Conservation (phyloP, 108 stramenopile species). For the Parietichytrium sp. region DNA sequence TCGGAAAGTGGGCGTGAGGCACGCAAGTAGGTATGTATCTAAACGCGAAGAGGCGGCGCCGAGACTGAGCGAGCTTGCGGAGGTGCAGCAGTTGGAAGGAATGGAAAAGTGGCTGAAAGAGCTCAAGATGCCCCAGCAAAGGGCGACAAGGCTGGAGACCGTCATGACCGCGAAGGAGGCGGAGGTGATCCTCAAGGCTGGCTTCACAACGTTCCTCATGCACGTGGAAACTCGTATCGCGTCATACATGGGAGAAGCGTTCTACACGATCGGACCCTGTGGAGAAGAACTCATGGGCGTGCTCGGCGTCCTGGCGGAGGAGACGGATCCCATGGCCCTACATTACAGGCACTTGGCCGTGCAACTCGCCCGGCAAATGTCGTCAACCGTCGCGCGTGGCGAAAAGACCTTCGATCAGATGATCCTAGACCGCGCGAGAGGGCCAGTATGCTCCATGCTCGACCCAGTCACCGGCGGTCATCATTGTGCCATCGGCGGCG, state of each 20-base stretch:
- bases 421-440: conserved; percentile 73
- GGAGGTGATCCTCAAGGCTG: conserved; percentile 55
- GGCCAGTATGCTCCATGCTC: conserved; percentile 64
- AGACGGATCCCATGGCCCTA: conserved; percentile 66
- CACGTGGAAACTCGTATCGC: conserved; percentile 77
- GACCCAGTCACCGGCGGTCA: conserved; percentile 82
- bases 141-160: background rate
- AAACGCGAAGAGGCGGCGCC: background rate
- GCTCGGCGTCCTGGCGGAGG: conserved; percentile 53
- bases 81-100: background rate
- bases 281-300: conserved; percentile 75
- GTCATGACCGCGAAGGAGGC: background rate
- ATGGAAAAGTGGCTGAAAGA: background rate
- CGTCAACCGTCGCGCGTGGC: too few species aligned
- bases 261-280: conserved; percentile 85
- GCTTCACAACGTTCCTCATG: conserved; percentile 72
- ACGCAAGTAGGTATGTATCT: background rate
- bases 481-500: conserved; percentile 75
- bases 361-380: conserved; percentile 65
- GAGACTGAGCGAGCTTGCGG: background rate
- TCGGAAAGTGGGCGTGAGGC: too few species aligned
- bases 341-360: conserved; percentile 78
- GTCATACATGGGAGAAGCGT: conserved; percentile 70
- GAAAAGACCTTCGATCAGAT: conserved; percentile 59
- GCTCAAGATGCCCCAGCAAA: background rate